Conservation (phyloP, 441 rosid species). For the Corymbia calophylla region DNA sequence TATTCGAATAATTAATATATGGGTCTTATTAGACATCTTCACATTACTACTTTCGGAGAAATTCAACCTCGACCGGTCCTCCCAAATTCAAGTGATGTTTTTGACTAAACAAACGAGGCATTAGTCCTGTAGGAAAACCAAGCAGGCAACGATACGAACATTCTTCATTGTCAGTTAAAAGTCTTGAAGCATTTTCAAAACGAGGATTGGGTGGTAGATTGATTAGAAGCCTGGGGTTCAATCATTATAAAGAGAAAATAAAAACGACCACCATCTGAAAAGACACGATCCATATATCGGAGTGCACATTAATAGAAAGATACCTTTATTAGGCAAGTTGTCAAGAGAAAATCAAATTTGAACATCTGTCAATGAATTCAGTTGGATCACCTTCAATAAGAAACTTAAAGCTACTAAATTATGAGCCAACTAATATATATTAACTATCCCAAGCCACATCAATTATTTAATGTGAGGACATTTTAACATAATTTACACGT, state of each 20-base stretch:
- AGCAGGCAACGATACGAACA: background rate
- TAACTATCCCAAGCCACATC: background rate
- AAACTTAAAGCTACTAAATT: background rate
- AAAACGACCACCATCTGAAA: background rate
- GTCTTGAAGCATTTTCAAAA: background rate
- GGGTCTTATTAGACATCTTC: background rate
- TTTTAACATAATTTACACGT: rapidly evolving
- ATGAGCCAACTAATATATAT: rapidly evolving
- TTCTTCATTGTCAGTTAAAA: background rate
- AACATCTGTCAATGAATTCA: rapidly evolving
- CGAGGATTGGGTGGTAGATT: background rate
- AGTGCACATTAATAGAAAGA: background rate
- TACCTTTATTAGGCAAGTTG: rapidly evolving
- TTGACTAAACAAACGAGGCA: background rate
- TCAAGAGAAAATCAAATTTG: background rate
- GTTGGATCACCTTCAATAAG: background rate
- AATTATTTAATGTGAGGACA: background rate
- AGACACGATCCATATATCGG: background rate
- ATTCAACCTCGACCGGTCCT: background rate
- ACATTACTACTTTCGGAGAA: background rate
- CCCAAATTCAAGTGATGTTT: background rate
- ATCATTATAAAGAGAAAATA: background rate
- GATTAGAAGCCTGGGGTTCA: background rate
- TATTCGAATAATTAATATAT: too few relatives aligned
- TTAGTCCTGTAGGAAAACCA: background rate